A percentile compares a stretch with the other conserved stretches of the same genome.
phyloP scores from a whole-genome alignment of 345 rosid genomes.

The Eucalyptus grandis region DNA sequence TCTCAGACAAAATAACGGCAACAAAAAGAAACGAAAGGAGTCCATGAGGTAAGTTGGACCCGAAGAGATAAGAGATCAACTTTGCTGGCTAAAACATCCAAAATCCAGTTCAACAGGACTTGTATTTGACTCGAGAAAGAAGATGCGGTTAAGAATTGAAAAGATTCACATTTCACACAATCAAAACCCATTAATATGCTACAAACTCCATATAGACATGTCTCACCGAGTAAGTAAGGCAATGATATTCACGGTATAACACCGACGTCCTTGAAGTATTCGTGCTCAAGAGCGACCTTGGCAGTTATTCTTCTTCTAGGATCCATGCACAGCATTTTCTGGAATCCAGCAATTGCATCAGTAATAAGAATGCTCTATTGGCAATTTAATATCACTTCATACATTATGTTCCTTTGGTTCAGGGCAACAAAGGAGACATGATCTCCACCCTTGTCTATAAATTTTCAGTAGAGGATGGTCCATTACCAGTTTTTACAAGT shows the following conservation, averaged over 20 bases:
- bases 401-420: background rate
- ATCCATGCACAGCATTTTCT: slow-evolving; percentile 95
- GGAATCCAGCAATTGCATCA: slow-evolving; percentile 1
- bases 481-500: background rate
- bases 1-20: background rate
- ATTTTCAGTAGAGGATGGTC: background rate
- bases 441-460: background rate
- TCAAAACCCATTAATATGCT: slow-evolving; percentile 1
- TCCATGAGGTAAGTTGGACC: background rate
- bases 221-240: slow-evolving; percentile 5
- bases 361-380: background rate
- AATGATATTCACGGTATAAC: background rate
- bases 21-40: background rate
- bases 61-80: background rate
- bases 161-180: background rate
- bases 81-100: background rate
- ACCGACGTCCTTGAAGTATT: slow-evolving; percentile 66
- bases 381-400: background rate
- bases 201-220: background rate
- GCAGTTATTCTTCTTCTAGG: slow-evolving; percentile 89
- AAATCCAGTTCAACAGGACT: background rate
- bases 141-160: background rate
- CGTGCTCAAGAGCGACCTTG: slow-evolving; percentile 75
- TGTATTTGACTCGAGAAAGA: background rate
- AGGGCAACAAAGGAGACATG: background rate